phyloP scores from a whole-genome alignment of 768 basidiomycete genomes.

The Boletus rufocinnamomeus region DNA sequence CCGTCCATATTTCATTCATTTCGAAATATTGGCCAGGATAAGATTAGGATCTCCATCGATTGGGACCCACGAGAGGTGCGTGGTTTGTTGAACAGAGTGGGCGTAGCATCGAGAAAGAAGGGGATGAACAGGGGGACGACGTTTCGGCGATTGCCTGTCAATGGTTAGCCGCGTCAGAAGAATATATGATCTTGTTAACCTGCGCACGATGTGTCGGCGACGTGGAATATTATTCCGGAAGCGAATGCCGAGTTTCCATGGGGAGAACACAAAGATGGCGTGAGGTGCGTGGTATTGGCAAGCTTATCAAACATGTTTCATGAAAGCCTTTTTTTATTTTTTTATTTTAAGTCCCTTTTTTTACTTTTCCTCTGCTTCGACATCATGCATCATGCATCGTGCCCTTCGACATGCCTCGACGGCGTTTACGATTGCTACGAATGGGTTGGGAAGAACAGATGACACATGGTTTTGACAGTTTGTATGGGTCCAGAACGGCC shows the following conservation, averaged over 20 bases:
- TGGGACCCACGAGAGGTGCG: neutral
- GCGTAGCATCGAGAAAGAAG: neutral
- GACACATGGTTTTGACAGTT: neutral
- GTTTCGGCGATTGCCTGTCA: neutral
- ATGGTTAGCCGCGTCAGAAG: neutral
- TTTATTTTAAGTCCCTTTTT: neutral
- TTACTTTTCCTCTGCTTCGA: neutral
- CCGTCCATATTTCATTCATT: neutral
- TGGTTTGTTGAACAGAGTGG: neutral
- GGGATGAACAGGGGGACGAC: neutral
- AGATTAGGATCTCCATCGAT: neutral
- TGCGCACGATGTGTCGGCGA: neutral
- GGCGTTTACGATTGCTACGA: neutral
- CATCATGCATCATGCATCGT: neutral
- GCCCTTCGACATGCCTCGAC: neutral
- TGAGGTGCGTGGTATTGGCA: neutral
- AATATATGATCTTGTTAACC: neutral
- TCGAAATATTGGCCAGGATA: neutral
- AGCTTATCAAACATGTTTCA: constrained; percentile 3
- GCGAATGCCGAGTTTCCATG: neutral
- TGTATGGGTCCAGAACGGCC: neutral
- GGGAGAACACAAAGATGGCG: neutral
- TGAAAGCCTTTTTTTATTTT: neutral
- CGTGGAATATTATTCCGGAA: neutral
- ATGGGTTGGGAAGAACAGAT: neutral